These are phyloP conservation scores for Trametes sanguinea DNA, from an alignment of 768 basidiomycete species.

Conservation along the genomic window DNA sequence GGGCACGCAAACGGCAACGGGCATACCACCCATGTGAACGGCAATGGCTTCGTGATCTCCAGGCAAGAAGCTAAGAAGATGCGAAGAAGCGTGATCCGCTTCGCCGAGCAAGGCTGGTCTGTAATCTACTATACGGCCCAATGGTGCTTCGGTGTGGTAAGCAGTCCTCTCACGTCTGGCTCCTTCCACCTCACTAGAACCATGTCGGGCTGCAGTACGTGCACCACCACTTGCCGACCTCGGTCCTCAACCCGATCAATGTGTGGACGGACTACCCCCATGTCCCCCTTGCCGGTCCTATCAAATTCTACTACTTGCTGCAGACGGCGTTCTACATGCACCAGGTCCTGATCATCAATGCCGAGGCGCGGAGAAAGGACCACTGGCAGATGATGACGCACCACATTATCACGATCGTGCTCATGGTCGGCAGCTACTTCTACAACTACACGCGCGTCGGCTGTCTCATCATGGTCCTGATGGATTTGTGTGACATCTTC, in stretches of 20 bases:
- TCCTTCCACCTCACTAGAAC: slow-evolving; percentile 39
- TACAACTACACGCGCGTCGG: slow-evolving; percentile 88
- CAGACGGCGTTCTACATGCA: slow-evolving; percentile 91
- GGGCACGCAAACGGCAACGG: slow-evolving; percentile 28
- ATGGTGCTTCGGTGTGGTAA: slow-evolving; percentile 73
- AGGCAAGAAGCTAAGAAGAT: slow-evolving; percentile 59
- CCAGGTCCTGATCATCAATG: slow-evolving; percentile 88
- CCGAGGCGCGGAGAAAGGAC: slow-evolving; percentile 90
- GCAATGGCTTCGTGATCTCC: slow-evolving; percentile 28
- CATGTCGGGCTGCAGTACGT: slow-evolving; percentile 64
- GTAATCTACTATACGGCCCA: slow-evolving; percentile 76
- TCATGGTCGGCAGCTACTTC: slow-evolving; percentile 78
- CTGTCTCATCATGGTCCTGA: slow-evolving; percentile 84
- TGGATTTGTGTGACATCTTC: slow-evolving; percentile 95
- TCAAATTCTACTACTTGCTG: slow-evolving; percentile 89
- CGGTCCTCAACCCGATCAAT: slow-evolving; percentile 58
- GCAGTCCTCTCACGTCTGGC: slow-evolving; percentile 35
- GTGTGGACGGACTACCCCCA: slow-evolving; percentile 87
- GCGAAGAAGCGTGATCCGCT: slow-evolving; percentile 76
- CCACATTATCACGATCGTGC: slow-evolving; percentile 83
- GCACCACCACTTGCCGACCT: slow-evolving; percentile 69
- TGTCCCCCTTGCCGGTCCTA: slow-evolving; percentile 68
- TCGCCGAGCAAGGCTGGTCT: slow-evolving; percentile 96
- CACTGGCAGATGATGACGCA: slow-evolving; percentile 96
- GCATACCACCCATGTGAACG: slow-evolving; percentile 29